phyloP scores from a whole-genome alignment of 202 grass and related monocot species.

The Carex arenaria region DNA sequence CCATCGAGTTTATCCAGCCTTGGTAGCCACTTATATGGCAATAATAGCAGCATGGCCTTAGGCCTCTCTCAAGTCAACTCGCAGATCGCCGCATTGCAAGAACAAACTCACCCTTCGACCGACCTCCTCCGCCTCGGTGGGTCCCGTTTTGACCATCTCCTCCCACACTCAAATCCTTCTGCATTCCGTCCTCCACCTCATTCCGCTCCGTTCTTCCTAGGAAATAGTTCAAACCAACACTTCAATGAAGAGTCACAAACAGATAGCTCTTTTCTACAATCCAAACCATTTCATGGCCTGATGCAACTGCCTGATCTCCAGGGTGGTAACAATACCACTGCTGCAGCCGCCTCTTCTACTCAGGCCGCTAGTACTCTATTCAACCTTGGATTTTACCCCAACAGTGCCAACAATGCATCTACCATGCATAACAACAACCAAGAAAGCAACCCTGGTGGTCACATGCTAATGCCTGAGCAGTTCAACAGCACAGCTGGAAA shows the following conservation, averaged over 20 bases:
- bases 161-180: conserved; percentile 44
- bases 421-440: conserved; percentile 39
- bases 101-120: conserved; percentile 51
- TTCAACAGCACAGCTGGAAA: conserved; percentile 34
- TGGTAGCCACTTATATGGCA: conserved; percentile 72
- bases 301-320: conserved; percentile 90
- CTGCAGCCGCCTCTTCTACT: neutral
- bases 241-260: conserved; percentile 41
- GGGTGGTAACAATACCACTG: conserved; percentile 25
- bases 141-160: conserved; percentile 59
- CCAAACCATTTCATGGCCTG: conserved; percentile 70
- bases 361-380: conserved; percentile 34
- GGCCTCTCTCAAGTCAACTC: conserved; percentile 68
- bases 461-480: conserved; percentile 36
- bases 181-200: conserved; percentile 48
- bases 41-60: conserved; percentile 60
- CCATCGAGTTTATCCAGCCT: conserved; percentile 60
- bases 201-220: conserved; percentile 45
- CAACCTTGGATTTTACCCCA: conserved; percentile 67
- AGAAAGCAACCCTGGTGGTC: conserved; percentile 38
- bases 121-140: conserved; percentile 67
- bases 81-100: conserved; percentile 50
- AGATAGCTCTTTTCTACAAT: conserved; percentile 44
- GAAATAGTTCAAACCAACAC: conserved; percentile 31
- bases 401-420: conserved; percentile 41